These are phyloP conservation scores for Primulina eburnea DNA, from an alignment of 257 asterid genomes.

Conservation along the genomic window DNA sequence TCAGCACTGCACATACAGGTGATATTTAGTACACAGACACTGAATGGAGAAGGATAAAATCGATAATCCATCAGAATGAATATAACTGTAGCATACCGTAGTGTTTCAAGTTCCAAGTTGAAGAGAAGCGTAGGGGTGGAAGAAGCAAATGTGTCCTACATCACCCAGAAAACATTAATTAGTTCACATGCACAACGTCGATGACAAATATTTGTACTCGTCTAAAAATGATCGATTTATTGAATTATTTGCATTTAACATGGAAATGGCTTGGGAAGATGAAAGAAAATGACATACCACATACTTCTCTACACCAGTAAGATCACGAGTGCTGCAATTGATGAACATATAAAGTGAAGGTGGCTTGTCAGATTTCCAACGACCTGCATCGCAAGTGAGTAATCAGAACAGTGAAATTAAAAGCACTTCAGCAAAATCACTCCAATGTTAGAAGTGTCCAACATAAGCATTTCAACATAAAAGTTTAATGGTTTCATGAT, in stretches of 20 bases:
- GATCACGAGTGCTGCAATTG: slow-evolving; percentile 83
- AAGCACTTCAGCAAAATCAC: not conserved
- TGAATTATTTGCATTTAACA: not conserved
- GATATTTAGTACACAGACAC: slow-evolving; percentile 20
- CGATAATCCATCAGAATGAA: slow-evolving; percentile 12
- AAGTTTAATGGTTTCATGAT: not conserved
- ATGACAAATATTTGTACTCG: not conserved
- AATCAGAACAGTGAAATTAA: slow-evolving; percentile 15
- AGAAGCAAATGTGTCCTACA: slow-evolving; percentile 76
- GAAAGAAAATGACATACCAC: slow-evolving; percentile 61
- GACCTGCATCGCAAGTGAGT: slow-evolving; percentile 46
- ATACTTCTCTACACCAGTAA: slow-evolving; percentile 76
- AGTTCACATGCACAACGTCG: not conserved
- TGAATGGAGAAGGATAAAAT: not conserved
- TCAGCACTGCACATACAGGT: slow-evolving; percentile 69
- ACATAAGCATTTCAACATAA: not conserved
- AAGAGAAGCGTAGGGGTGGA: slow-evolving; percentile 81
- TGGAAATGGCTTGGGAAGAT: not conserved
- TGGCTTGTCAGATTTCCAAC: slow-evolving; percentile 81
- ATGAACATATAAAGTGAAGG: slow-evolving; percentile 83
- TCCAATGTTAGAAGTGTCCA: not conserved
- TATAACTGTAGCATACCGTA: slow-evolving; percentile 52
- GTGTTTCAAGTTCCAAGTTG: slow-evolving; percentile 90
- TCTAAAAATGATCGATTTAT: not conserved
- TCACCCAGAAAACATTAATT: not conserved